Percentiles rank a stretch among this genome's conserved stretches.
phyloP scores from a whole-genome alignment of 352 stramenopile genomes.

The Stramenopiles sp. region DNA sequence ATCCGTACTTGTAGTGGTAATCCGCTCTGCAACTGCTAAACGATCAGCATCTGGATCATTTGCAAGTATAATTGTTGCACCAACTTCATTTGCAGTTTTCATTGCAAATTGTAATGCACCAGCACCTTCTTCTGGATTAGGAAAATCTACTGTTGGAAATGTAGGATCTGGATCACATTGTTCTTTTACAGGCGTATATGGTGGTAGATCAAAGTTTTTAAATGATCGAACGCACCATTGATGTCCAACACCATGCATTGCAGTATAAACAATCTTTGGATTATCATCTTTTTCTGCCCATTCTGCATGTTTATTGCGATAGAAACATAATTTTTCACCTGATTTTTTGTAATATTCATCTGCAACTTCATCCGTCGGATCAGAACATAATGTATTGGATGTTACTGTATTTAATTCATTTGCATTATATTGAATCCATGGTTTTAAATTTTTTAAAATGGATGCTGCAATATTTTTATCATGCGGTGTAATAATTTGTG shows the following conservation, averaged over 20 bases:
- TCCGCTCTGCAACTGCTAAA: conserved; percentile 75
- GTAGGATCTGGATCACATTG: conserved; percentile 76
- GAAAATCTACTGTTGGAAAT: conserved; percentile 88
- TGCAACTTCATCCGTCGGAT: conserved; percentile 43
- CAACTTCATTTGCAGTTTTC: conserved; percentile 42
- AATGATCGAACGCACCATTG: conserved; percentile 72
- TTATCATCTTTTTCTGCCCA: too few relatives aligned
- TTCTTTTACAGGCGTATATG: conserved; percentile 52
- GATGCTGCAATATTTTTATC: conserved; percentile 67
- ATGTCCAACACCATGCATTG: conserved; percentile 93
- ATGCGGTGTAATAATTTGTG: conserved; percentile 88
- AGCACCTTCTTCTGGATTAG: conserved; percentile 91
- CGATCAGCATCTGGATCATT: conserved; percentile 97
- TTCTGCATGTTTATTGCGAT: conserved; percentile 34
- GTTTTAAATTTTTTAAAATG: conserved; percentile 69
- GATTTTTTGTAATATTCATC: conserved; percentile 43
- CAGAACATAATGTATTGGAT: conserved; percentile 28
- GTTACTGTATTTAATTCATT: conserved; percentile 23
- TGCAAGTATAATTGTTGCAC: conserved; percentile 70
- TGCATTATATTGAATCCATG: conserved; percentile 47
- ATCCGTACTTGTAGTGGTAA: conserved; percentile 20
- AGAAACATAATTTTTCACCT: conserved; percentile 34
- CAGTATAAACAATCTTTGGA: conserved; percentile 75
- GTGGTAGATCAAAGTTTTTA: conserved; percentile 44
- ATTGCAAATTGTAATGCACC: conserved; percentile 82